Evolutionary conservation across 208 protist genomes (phyloP).

Genomic region (Hexamita inflata): DNA sequence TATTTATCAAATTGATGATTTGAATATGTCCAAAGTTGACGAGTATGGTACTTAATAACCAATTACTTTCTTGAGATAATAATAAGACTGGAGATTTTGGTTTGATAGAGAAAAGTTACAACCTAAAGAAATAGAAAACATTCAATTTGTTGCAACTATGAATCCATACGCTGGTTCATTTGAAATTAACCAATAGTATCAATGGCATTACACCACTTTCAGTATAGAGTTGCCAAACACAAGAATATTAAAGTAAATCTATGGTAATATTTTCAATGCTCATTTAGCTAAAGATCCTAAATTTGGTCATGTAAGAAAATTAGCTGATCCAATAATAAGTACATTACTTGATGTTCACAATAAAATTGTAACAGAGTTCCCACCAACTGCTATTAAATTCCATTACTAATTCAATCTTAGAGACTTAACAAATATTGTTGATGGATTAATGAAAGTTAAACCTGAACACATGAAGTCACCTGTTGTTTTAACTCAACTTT

Average conservation of each 20-base stretch:
- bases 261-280: background rate
- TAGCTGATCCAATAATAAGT: slow-evolving; percentile 39
- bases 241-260: slow-evolving; percentile 57
- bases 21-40: slow-evolving; percentile 92
- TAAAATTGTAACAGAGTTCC: slow-evolving; percentile 63
- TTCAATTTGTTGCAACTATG: slow-evolving; percentile 82
- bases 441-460: slow-evolving; percentile 52
- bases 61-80: slow-evolving; percentile 82
- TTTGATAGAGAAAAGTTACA: slow-evolving; percentile 79
- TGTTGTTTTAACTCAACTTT: slow-evolving; percentile 67
- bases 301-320: background rate
- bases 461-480: slow-evolving; percentile 56
- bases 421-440: slow-evolving; percentile 84
- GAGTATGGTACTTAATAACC: slow-evolving; percentile 89
- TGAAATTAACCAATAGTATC: slow-evolving; percentile 74
- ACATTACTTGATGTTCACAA: slow-evolving; percentile 54
- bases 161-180: slow-evolving; percentile 93
- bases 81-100: slow-evolving; percentile 83
- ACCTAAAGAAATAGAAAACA: slow-evolving; percentile 75
- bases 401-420: slow-evolving; percentile 95
- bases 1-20: slow-evolving; percentile 79
- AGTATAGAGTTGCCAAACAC: slow-evolving; percentile 74
- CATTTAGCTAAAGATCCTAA: background rate
- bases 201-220: slow-evolving; percentile 84
- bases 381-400: slow-evolving; percentile 92